phyloP scores from a whole-genome alignment of 768 basidiomycete species.

The Leccinum longicurvipes region DNA sequence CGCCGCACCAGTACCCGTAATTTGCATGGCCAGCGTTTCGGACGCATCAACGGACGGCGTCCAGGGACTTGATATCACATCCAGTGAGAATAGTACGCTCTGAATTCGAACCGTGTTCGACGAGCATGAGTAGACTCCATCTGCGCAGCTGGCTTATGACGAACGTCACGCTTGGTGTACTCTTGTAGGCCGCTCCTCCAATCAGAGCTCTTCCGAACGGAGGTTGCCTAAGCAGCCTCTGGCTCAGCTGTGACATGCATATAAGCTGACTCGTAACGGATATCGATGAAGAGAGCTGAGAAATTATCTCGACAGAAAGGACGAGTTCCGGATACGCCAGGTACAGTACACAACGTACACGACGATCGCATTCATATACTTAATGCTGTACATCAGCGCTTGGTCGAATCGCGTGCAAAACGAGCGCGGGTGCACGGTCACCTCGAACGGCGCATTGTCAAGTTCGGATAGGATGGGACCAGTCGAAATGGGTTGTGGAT shows the following conservation, averaged over 20 bases:
- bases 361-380: conserved; percentile 77
- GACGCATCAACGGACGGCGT: conserved; percentile 59
- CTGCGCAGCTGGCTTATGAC: too few species aligned
- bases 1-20: conserved; percentile 72
- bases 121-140: conserved; percentile 69
- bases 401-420: conserved; percentile 75
- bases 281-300: conserved; percentile 59
- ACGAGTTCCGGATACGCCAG: conserved; percentile 70
- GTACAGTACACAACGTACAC: conserved; percentile 70
- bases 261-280: too few species aligned
- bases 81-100: conserved; percentile 79
- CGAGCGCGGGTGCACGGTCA: conserved; percentile 57
- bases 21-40: conserved; percentile 57
- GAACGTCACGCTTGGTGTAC: too few species aligned
- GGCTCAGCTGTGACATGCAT: too few species aligned
- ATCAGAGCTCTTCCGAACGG: too few species aligned
- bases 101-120: conserved; percentile 79
- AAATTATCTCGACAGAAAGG: conserved; percentile 74
- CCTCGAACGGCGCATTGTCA: conserved; percentile 51
- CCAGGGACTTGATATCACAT: conserved; percentile 61
- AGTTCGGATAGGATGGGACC: conserved; percentile 72
- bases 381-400: conserved; percentile 62
- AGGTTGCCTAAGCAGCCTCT: too few species aligned
- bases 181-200: too few species aligned
- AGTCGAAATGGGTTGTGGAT: too few species aligned